Base-by-base conservation (phyloP, 2,329 filamentous ascomycete genomes). In the Fusarium nygamai region DNA sequence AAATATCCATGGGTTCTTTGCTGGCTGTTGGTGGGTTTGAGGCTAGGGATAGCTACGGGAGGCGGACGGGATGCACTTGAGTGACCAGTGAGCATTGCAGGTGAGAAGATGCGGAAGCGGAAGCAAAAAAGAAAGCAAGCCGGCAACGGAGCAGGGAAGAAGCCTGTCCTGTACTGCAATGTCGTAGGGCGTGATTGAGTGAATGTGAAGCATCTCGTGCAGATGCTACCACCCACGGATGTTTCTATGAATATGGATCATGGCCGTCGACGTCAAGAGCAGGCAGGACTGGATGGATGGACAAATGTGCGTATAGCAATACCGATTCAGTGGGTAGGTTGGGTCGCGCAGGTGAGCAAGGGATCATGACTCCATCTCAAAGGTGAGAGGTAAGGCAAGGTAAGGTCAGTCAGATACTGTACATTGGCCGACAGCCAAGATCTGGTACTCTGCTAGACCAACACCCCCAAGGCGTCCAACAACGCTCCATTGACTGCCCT, bases 1-100 rank as follows among this genome's bases (percentile, higher is more conserved):
- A 72, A 56, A 53, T 50, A 62, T 64, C 50, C 36, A 44, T 41
- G 50, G 41, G 29, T 29, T 41, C 36, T 69, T 39, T 22, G 38
- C 48, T 69, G 57, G 66, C 33, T 66, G 66, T 70, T 60, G 68
- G 73, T 68, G 62, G 75, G 50, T 53, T 74, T 27, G 29, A 29
- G 38, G 50, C 71, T 65, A 72, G 71, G 54, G 61, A 69, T 74
- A 72, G 71, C 48, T 74, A 57, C 71, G 71, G 67, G 59, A 74
- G 67, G 56, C 67, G 59, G 71, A 69, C 67, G 71, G 71, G 60
- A 74, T 47, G 43, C 48, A 33, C 47, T 31, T 31, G 38, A 60
- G 31, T 39, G 36, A 44, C 71, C 71, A 74, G 71, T 74, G 63
- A 74, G 63, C 48, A 39, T 34, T 72, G 71, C 71, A 74, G 71